Conservation (phyloP, 2,329 filamentous ascomycete genomes). For the Exophiala oligosperma region DNA sequence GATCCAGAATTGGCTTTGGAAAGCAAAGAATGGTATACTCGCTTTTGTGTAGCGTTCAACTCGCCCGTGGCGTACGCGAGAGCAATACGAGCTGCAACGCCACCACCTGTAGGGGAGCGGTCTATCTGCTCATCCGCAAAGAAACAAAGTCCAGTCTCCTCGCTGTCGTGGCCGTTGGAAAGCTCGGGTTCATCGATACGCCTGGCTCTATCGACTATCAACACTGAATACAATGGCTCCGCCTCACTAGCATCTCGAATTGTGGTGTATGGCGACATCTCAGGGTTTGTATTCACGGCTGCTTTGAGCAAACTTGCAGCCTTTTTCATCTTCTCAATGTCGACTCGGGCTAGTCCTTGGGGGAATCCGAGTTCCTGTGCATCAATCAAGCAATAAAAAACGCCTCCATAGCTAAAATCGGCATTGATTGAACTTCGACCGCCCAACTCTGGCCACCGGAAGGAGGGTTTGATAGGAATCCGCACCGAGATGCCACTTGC, state of each 20-base stretch:
- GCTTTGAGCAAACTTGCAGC: slow-evolving; percentile 38
- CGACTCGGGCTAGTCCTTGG: slow-evolving; percentile 27
- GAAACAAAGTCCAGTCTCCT: slow-evolving; percentile 47
- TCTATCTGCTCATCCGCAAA: slow-evolving; percentile 52
- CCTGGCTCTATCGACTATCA: slow-evolving; percentile 35
- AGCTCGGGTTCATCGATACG: too few species aligned
- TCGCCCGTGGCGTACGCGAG: slow-evolving; percentile 36
- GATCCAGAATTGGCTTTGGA: slow-evolving; percentile 32
- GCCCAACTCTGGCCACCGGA: slow-evolving; percentile 42
- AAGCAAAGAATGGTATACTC: slow-evolving; percentile 41
- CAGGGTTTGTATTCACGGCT: slow-evolving; percentile 26
- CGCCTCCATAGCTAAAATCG: slow-evolving; percentile 45
- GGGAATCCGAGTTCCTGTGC: slow-evolving; percentile 42
- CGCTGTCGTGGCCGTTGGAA: slow-evolving; percentile 20
- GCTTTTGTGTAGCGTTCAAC: slow-evolving; percentile 27
- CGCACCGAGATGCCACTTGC: slow-evolving; percentile 35
- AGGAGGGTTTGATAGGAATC: slow-evolving; percentile 33
- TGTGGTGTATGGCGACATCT: slow-evolving; percentile 28
- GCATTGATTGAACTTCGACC: slow-evolving; percentile 1
- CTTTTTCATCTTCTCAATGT: slow-evolving; percentile 34
- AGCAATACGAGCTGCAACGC: slow-evolving; percentile 40
- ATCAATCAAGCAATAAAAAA: slow-evolving; percentile 44
- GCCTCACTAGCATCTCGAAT: too few species aligned
- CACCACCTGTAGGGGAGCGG: slow-evolving; percentile 41
- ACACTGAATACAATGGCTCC: slow-evolving; percentile 41